Evolutionary conservation across 192 early-diverging fungal genomes (phyloP), one percentile per base, ranked within the genome.

Genomic region (Spizellomyces punctatus): DNA sequence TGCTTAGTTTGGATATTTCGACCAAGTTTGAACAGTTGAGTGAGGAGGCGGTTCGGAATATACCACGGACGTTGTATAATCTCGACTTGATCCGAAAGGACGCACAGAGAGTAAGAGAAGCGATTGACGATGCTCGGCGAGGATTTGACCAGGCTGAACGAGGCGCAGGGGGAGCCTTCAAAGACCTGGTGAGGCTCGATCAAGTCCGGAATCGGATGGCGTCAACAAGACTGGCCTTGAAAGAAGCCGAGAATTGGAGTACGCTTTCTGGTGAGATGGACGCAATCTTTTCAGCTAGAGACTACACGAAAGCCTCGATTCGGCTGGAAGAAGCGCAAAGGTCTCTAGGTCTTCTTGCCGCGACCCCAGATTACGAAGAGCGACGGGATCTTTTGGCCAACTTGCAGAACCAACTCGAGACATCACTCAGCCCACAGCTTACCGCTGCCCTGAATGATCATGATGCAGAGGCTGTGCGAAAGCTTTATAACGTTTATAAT

Each of bases 211-310:
- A 78, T 6, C 74, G 92, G 2, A 93, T 93, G 92, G 85, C 88
- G 61, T 69, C 72, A 5, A 88, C 89, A 41, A 74, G 83, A 16
- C 67, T 81, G n/a, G 63, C 86, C 2, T 71, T 94, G 0, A 81
- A 83, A 60, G 91, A 94, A 64, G 86, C 91, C 0, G 91, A 94
- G 58, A 92, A 89, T 75, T 94, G 93, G 93, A 87, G 72, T 42
- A 89, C 90, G 42, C 83, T 94, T 46, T 83, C 89, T 27, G 67
- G 80, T 0, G 91, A 94, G 67, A 88, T 91, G 63, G 79, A 87
- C 22, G 81, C 79, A 5, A 82, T 91, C n/a, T 84, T 94, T 64
- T 82, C 78, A 5, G 78, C 85, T 0, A 71, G 79, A 2, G 91
- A 93, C 69, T 89, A 81, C 76, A 78, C 82, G 19, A 83, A 80